These are phyloP conservation scores for Cetraspora pellucida DNA, from an alignment of 192 early-diverging fungal species.

Conservation along the genomic window DNA sequence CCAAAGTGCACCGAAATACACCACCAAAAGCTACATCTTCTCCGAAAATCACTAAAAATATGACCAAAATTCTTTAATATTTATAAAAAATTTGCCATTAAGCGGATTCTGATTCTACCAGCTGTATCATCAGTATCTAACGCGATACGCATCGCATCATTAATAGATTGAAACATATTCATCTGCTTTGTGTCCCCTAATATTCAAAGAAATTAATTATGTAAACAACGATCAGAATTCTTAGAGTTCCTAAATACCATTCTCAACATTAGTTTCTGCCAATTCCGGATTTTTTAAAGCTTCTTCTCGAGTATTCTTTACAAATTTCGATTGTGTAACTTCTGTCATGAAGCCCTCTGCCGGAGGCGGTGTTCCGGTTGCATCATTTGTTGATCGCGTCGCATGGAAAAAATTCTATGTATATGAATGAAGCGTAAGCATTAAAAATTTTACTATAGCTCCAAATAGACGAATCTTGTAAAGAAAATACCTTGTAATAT, in stretches of 20 bases:
- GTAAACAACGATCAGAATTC: neutral
- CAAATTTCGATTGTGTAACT: conserved; percentile 76
- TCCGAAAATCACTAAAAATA: conserved; percentile 80
- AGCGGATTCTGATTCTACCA: conserved; percentile 38
- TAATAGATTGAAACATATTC: conserved; percentile 94
- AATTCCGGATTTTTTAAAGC: conserved; percentile 75
- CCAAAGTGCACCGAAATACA: conserved; percentile 93
- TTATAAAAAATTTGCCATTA: neutral
- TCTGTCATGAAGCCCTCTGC: conserved; percentile 84
- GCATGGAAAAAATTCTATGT: conserved; percentile 40
- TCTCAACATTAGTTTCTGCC: conserved; percentile 52
- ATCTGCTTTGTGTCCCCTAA: conserved; percentile 79
- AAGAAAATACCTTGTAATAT: conserved; percentile 2
- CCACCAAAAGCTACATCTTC: conserved; percentile 98
- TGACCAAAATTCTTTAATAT: neutral
- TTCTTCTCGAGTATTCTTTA: conserved; percentile 73
- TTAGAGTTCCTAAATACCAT: conserved; percentile 44
- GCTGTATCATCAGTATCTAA: conserved; percentile 87
- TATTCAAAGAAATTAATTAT: neutral
- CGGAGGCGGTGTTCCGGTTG: conserved; percentile 54
- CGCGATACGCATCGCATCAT: conserved; percentile 90
- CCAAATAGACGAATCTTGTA: neutral
- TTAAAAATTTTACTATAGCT: neutral
- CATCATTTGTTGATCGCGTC: conserved; percentile 36
- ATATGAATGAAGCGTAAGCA: neutral